Evolutionary conservation across 2,329 filamentous ascomycete genomes (phyloP).

Genomic region (Hirsutella thompsonii): DNA sequence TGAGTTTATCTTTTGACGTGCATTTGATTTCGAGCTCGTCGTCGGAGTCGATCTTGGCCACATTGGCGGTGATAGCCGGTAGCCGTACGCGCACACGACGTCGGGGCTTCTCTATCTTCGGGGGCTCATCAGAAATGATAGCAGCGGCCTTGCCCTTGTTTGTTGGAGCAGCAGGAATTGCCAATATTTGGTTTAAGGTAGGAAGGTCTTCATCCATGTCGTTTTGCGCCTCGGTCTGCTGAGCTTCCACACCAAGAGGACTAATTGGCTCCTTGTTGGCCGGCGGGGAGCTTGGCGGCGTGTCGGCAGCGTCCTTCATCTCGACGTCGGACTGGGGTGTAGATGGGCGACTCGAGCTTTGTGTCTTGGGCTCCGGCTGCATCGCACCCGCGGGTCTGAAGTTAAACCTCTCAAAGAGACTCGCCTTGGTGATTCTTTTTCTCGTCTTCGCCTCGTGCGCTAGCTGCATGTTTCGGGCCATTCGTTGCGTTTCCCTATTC

Average conservation of each 20-base stretch:
- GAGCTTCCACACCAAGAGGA: conserved; percentile 3
- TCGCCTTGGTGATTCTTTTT: conserved; percentile 78
- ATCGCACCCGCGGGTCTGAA: conserved; percentile 37
- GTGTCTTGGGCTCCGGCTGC: conserved; percentile 19
- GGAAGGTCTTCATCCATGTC: conserved; percentile 23
- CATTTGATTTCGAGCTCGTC: conserved; percentile 53
- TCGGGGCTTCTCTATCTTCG: conserved; percentile 19
- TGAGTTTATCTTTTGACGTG: conserved; percentile 36
- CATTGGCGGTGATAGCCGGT: conserved; percentile 24
- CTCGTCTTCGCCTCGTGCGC: conserved; percentile 80
- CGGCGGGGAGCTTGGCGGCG: conserved; percentile 61
- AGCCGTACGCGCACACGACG: conserved; percentile 39
- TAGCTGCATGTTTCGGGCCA: conserved; percentile 82
- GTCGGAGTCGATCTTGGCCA: conserved; percentile 30
- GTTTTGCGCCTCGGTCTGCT: conserved; percentile 6
- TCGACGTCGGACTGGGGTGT: conserved; percentile 41
- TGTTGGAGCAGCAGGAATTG: conserved; percentile 31
- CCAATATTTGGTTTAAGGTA: conserved; percentile 21
- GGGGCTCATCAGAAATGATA: conserved; percentile 5
- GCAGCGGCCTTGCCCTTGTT: conserved; percentile 43
- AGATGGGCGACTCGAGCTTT: conserved; percentile 43
- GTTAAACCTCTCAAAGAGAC: conserved; percentile 75
- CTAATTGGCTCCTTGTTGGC: conserved; percentile 16
- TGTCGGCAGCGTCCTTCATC: conserved; percentile 38
- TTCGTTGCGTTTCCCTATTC: conserved; percentile 83